Base-by-base conservation (phyloP, 2,329 filamentous ascomycete genomes). In the Penicillium occitanis region DNA sequence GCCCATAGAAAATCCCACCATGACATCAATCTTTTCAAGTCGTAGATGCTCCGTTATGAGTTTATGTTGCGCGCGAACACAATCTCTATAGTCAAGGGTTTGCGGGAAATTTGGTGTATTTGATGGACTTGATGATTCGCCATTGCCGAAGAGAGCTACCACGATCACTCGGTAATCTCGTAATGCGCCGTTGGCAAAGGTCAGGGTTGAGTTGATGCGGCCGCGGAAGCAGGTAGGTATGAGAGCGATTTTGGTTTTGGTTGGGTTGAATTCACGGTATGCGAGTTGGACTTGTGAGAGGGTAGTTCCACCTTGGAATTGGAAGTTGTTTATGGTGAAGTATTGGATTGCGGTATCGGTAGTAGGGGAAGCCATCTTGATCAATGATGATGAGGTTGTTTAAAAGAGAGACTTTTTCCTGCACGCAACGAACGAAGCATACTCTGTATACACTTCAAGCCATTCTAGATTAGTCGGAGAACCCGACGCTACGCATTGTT, bases 161-260 rank as follows among this genome's bases (percentile, higher is more conserved):
- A 82, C 79, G 42, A 85, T 76, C 13, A 85, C 76, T 66, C 81
- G 77, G 71, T 83, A 73, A 30, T 74, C 67, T 37, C 71, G 72
- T 1, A 84, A 71, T 0, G 79, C 78, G 4, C 78, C 77, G 5
- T 73, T 70, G 58, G 81, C 75, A 68, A 85, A 86, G 53, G 77
- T 84, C 2, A 83, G 69, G 0, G 85, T 86, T 1, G 74, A 78
- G 35, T 80, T 78, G 19, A 88, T 79, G 8, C 78, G 78, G 28
- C 86, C 85, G 5, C 81, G 79, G 71, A 84, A 87, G 72, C 85
- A 87, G 1, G 85, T 87, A 28, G 83, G 80, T 13, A 87, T 79
- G 14, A 87, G 72, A 17, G 81, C 80, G n/a, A 72, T 73, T 57
- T 81, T 78, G 30, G 73, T 73, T 5, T 69, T 67, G 1, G 76